Evolutionary conservation across 2,329 filamentous ascomycete genomes (phyloP).

Genomic region (Teratosphaeria destructans): DNA sequence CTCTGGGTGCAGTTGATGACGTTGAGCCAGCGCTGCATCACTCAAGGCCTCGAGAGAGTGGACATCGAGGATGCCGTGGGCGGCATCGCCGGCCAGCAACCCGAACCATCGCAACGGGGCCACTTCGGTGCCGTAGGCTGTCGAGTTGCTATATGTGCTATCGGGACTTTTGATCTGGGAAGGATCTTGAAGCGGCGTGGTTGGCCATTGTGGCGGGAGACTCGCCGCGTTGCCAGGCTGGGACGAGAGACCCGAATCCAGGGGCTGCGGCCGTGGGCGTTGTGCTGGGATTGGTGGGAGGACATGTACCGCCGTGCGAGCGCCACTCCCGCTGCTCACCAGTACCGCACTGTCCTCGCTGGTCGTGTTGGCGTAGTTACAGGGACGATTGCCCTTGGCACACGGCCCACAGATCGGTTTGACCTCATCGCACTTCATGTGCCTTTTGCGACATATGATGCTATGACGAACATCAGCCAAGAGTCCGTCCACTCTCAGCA

Average conservation of each 20-base stretch:
- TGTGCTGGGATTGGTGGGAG: not conserved
- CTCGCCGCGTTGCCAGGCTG: not conserved
- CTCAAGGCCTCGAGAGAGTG: slow-evolving; percentile 14
- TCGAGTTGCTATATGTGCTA: slow-evolving; percentile 18
- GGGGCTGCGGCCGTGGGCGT: not conserved
- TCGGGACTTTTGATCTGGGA: slow-evolving; percentile 14
- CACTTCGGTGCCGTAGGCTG: slow-evolving; percentile 26
- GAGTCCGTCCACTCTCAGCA: not conserved
- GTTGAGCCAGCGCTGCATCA: slow-evolving; percentile 14
- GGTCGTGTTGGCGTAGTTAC: slow-evolving; percentile 24
- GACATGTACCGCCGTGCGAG: not conserved
- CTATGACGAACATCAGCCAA: slow-evolving; percentile 7
- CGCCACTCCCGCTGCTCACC: not conserved
- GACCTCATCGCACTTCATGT: slow-evolving; percentile 43
- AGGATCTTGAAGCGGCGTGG: slow-evolving; percentile 8
- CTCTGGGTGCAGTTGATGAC: slow-evolving; percentile 12
- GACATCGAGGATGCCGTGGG: slow-evolving; percentile 16
- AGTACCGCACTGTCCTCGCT: not conserved
- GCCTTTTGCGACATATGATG: slow-evolving; percentile 25
- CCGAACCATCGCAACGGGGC: slow-evolving; percentile 42
- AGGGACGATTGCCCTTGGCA: slow-evolving; percentile 33
- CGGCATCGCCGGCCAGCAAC: slow-evolving; percentile 35
- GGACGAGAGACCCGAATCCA: not conserved
- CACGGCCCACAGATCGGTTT: slow-evolving; percentile 36
- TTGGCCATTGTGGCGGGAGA: slow-evolving; percentile 1